A percentile compares a stretch with the other conserved stretches of the same genome.
Evolutionary conservation across 331 rosid genomes (phyloP).

Genomic region (Prunus yedoensis): DNA sequence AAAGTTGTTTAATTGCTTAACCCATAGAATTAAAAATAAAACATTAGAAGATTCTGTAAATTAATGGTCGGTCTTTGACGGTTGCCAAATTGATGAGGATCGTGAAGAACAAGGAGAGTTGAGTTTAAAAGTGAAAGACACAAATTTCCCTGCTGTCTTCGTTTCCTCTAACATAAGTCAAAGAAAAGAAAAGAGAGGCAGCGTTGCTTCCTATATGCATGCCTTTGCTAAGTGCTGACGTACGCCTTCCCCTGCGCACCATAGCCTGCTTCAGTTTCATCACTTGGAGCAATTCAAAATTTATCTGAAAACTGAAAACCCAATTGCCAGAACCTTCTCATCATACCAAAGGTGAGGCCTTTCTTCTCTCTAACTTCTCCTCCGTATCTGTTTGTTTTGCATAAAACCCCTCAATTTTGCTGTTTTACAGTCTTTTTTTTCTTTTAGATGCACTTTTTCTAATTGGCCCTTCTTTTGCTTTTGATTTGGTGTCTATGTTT

Average conservation of each 20-base stretch:
- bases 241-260: neutral
- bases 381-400: neutral
- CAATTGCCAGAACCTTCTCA: constrained; percentile 8
- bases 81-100: neutral
- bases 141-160: neutral
- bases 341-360: constrained; percentile 10
- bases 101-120: neutral
- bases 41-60: neutral
- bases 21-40: no score
- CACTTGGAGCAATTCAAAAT: neutral
- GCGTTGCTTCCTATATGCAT: constrained; percentile 13
- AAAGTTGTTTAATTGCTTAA: no score
- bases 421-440: neutral
- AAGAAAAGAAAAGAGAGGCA: neutral
- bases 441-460: neutral
- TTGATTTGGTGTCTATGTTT: neutral
- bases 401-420: neutral
- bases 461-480: neutral
- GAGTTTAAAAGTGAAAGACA: no score
- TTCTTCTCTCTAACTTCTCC: neutral
- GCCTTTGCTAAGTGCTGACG: constrained; percentile 1
- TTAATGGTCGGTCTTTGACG: neutral
- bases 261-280: neutral
- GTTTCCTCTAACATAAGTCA: neutral
- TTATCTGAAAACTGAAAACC: neutral